Evolutionary conservation across 352 stramenopile genomes (phyloP).

Genomic region (Globisporangium orthogonon): DNA sequence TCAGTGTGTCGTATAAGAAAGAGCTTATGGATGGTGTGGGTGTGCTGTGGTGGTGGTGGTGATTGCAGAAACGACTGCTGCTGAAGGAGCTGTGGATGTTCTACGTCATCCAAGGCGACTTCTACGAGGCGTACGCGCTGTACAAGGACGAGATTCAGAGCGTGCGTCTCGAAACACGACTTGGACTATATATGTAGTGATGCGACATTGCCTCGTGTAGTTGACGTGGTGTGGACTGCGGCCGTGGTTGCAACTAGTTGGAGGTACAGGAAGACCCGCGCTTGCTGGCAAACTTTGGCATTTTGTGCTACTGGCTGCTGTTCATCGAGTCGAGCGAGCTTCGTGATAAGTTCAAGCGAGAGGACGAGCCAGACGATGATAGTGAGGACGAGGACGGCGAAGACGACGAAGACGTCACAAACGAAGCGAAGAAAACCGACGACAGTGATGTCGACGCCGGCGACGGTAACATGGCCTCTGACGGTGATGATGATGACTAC

Average conservation of each 20-base stretch:
- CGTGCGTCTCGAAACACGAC: slow-evolving; percentile 6
- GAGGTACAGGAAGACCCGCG: slow-evolving; percentile 50
- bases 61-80: slow-evolving; percentile 44
- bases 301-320: slow-evolving; percentile 81
- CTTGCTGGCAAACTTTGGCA: slow-evolving; percentile 62
- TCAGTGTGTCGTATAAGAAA: too few species aligned
- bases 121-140: slow-evolving; percentile 73
- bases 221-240: too few species aligned
- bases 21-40: slow-evolving; percentile 14
- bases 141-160: slow-evolving; percentile 73
- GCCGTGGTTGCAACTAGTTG: slow-evolving; percentile 11
- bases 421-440: neutral
- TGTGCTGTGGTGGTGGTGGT: neutral
- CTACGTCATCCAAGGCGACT: slow-evolving; percentile 61
- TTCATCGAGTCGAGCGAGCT: slow-evolving; percentile 72
- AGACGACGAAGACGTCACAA: slow-evolving; percentile 4
- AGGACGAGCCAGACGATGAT: slow-evolving; percentile 15
- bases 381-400: slow-evolving; percentile 23
- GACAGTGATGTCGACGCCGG: slow-evolving; percentile 2
- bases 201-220: too few species aligned
- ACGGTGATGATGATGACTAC: neutral
- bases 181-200: too few species aligned
- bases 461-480: neutral
- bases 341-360: slow-evolving; percentile 35
- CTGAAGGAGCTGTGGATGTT: slow-evolving; percentile 73